These are phyloP conservation scores for Torulaspora gathmanii DNA, from an alignment of 805 yeast genomes.

Conservation along the genomic window DNA sequence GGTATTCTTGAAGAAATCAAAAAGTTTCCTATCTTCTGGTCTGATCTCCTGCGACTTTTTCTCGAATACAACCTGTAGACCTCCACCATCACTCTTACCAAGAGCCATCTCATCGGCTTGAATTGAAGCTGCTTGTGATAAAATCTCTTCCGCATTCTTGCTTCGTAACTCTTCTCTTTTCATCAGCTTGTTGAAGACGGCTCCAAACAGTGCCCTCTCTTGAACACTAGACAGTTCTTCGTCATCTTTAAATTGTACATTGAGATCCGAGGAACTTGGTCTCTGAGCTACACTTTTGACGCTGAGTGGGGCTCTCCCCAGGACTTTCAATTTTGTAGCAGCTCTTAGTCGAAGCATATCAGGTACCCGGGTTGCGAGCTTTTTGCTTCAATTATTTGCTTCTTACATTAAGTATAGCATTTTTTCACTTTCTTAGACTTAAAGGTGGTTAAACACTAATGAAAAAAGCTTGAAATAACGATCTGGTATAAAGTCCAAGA, in stretches of 20 bases:
- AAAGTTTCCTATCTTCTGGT: constrained; percentile 14
- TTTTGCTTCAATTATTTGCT: background rate
- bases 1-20: constrained; percentile 18
- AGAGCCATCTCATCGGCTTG: background rate
- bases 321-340: background rate
- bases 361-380: background rate
- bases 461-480: background rate
- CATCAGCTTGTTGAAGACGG: constrained; percentile 26
- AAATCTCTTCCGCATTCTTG: constrained; percentile 11
- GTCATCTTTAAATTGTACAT: constrained; percentile 19
- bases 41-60: constrained; percentile 15
- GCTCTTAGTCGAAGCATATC: background rate
- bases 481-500: background rate
- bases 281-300: background rate
- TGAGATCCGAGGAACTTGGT: background rate
- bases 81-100: constrained; percentile 6
- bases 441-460: too few species aligned
- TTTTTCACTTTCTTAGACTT: background rate
- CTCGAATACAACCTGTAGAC: constrained; percentile 23
- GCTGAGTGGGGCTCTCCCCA: background rate
- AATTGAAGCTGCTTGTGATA: constrained; percentile 6
- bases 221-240: constrained; percentile 21
- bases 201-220: constrained; percentile 27
- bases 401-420: background rate
- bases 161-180: constrained; percentile 21